Base-by-base conservation (phyloP, 257 asterid species). In the Solanum rostratum region DNA sequence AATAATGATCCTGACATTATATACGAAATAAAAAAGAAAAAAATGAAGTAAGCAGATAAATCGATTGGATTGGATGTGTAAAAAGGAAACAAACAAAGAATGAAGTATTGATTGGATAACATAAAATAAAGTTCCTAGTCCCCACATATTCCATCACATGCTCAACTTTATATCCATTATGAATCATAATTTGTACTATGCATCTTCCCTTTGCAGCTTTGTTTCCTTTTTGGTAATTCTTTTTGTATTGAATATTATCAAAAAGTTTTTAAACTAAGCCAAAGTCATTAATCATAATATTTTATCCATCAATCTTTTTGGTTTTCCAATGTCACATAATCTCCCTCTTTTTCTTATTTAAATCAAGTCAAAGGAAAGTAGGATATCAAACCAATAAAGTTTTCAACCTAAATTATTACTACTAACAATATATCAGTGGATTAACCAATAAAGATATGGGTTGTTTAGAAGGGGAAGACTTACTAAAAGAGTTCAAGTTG, bases 1-100 rank as follows among this genome's bases (percentile, higher is more conserved):
- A 33, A 5, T 33, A 5, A 1, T 33, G 0, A 4, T 33, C 5
- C 5, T 4, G 39, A 4, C 6, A 0, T 33, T 0, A 33, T 33
- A 5, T 33, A 5, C 6, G 4, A 33, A 33, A 33, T 3, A 3
- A 3, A 3, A 33, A 33, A 33, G 4, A 4, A 33, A 2, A 33
- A 33, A 33, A 5, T 33, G 6, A 5, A 5, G 39, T 33, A 33
- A 33, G 4, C 4, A 1, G 39, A 3, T 33, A 33, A 33, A 33
- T 33, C 3, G 39, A 3, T 33, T 33, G 4, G 39, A 1, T 2
- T 33, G 39, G 39, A 0, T 20, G 1, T 54, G 4, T 7, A 54
- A 55, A 55, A 8, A 33, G 0, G 4, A 33, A 33, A 33, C 39
- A 33, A 4, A 33, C 39, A 33, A 3, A 33, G 39, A 4, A 33